phyloP scores from a whole-genome alignment of 1,139 yeast species.

The Geotrichum reessii region DNA sequence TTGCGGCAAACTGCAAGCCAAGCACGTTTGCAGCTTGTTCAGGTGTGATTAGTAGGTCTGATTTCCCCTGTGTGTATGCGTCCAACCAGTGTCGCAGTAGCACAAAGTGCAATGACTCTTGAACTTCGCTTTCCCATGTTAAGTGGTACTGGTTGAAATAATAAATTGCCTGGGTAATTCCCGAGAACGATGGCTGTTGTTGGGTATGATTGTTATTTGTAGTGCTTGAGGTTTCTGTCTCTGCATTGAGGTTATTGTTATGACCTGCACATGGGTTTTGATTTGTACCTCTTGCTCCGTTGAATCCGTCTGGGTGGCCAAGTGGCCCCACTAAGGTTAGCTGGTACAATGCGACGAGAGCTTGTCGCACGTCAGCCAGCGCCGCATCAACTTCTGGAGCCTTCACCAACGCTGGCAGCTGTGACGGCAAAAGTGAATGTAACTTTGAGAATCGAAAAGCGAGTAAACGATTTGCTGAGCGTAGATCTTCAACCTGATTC shows the following conservation, averaged over 20 bases:
- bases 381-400: not conserved
- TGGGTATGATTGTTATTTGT: not conserved
- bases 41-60: conserved; percentile 19
- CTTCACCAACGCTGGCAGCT: conserved; percentile 4
- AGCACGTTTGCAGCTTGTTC: conserved; percentile 21
- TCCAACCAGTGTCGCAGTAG: conserved; percentile 24
- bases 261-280: too few relatives aligned
- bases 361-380: not conserved
- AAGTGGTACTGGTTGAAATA: conserved; percentile 29
- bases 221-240: not conserved
- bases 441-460: conserved; percentile 14
- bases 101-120: conserved; percentile 24
- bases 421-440: conserved; percentile 18
- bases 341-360: not conserved
- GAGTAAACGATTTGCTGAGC: conserved; percentile 6
- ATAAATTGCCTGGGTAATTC: not conserved
- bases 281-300: too few relatives aligned
- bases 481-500: conserved; percentile 4
- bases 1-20: conserved; percentile 13
- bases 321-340: not conserved
- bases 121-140: conserved; percentile 27
- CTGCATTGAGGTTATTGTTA: not conserved
- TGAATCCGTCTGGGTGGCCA: too few relatives aligned
- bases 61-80: not conserved
- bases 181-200: not conserved